Conservation (phyloP, 257 asterid genomes). For the Nicotiana sylvestris region DNA sequence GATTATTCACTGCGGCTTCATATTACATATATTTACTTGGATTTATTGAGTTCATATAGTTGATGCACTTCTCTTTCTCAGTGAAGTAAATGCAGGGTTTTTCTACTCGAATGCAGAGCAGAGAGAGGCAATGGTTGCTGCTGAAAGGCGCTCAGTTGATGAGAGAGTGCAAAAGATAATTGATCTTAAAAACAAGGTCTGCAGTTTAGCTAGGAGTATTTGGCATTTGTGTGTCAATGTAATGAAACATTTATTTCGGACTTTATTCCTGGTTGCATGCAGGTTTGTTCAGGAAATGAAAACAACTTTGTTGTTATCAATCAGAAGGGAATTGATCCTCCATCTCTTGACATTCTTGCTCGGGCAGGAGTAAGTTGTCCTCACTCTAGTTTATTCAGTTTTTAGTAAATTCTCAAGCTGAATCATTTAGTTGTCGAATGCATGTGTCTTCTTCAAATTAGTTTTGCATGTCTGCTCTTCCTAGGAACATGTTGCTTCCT, state of each 20-base stretch:
- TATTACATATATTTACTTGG: background rate
- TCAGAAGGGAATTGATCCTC: constrained; percentile 98
- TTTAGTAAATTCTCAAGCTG: background rate
- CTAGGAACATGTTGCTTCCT: background rate
- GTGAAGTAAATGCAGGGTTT: constrained; percentile 97
- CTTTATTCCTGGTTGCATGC: constrained; percentile 24
- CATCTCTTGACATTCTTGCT: constrained; percentile 92
- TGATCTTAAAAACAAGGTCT: constrained; percentile 84
- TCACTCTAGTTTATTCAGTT: background rate
- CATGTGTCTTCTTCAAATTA: background rate
- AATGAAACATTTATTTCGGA: constrained; percentile 4
- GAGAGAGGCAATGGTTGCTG: constrained; percentile 97
- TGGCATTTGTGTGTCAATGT: background rate
- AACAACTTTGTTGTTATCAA: constrained; percentile 79
- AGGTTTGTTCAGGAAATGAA: constrained; percentile 75
- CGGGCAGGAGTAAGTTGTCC: constrained; percentile 82
- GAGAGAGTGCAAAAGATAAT: constrained; percentile 90
- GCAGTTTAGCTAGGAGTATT: background rate
- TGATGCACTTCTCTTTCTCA: constrained; percentile 34
- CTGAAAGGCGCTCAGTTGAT: constrained; percentile 96
- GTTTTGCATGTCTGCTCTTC: background rate
- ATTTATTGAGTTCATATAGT: constrained; percentile 5
- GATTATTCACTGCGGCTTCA: constrained; percentile 10
- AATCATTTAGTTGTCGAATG: background rate
- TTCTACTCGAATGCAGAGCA: constrained; percentile 95